A percentile compares a stretch with the other conserved stretches of the same genome.
phyloP scores from a whole-genome alignment of 306 rosid species.

The Quercus robur region DNA sequence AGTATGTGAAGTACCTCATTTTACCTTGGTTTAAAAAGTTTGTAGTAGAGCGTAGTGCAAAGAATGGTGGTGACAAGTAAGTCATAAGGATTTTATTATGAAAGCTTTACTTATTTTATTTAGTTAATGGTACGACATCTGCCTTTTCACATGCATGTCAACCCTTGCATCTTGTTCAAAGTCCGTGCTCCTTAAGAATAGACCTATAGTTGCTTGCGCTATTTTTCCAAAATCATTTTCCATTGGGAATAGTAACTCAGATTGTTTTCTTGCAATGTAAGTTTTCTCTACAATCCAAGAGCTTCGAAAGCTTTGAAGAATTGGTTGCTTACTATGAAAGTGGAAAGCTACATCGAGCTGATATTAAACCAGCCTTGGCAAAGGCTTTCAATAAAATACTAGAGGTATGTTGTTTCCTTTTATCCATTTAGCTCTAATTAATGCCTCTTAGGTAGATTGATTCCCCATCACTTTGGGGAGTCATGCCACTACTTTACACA shows the following conservation, averaged over 20 bases:
- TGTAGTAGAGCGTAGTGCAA: constrained; percentile 31
- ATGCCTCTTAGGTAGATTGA: background rate
- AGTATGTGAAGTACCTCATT: too few species aligned
- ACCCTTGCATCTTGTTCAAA: background rate
- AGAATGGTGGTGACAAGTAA: constrained; percentile 78
- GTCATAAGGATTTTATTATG: constrained; percentile 20
- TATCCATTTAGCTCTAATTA: background rate
- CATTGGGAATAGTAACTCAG: constrained; percentile 1
- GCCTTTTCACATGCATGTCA: background rate
- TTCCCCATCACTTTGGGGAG: too few species aligned
- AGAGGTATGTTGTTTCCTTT: constrained; percentile 45
- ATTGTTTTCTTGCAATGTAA: background rate
- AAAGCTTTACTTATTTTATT: background rate
- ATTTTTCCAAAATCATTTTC: constrained; percentile 3
- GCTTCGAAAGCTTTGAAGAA: constrained; percentile 58
- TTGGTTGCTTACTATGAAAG: constrained; percentile 54
- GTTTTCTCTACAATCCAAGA: constrained; percentile 22
- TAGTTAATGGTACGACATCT: background rate
- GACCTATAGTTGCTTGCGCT: background rate
- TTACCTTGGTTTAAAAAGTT: too few species aligned
- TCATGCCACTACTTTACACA: background rate
- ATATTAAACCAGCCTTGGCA: constrained; percentile 69
- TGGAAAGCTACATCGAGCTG: constrained; percentile 72
- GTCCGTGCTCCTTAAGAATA: background rate
- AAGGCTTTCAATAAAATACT: constrained; percentile 73